Percentiles rank a stretch among this genome's conserved stretches.
These are phyloP conservation scores for Aspergillus puulaauensis DNA, from an alignment of 2,329 filamentous ascomycete genomes.

Conservation along the genomic window DNA sequence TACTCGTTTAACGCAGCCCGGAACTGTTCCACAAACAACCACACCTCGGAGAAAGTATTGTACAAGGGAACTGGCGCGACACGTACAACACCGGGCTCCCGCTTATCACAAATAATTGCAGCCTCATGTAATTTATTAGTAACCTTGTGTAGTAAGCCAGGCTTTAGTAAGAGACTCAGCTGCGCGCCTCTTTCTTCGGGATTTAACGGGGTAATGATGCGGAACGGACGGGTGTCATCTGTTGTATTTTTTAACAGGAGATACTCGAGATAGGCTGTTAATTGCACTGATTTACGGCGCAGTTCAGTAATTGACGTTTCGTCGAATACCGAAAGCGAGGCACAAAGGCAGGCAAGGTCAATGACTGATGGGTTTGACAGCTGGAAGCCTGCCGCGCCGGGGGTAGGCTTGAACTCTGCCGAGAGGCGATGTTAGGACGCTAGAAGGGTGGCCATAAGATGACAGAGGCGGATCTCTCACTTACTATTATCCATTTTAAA, in stretches of 20 bases:
- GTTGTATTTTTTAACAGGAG: slow-evolving; percentile 51
- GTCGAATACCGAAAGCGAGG: slow-evolving; percentile 70
- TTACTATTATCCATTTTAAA: slow-evolving; percentile 75
- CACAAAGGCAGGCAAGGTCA: slow-evolving; percentile 70
- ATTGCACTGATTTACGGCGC: slow-evolving; percentile 65
- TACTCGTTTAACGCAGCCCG: slow-evolving; percentile 27
- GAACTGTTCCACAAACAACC: slow-evolving; percentile 49
- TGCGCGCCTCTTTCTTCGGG: slow-evolving; percentile 71
- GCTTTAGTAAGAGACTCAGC: slow-evolving; percentile 68
- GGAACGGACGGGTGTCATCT: slow-evolving; percentile 47
- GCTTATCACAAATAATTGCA: slow-evolving; percentile 76
- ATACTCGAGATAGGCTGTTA: slow-evolving; percentile 75
- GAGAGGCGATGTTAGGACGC: neutral
- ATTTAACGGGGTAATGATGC: slow-evolving; percentile 67
- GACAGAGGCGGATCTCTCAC: slow-evolving; percentile 11
- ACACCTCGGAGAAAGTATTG: slow-evolving; percentile 74
- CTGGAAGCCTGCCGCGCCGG: slow-evolving; percentile 77
- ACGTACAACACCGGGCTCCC: slow-evolving; percentile 78
- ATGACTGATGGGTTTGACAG: slow-evolving; percentile 76
- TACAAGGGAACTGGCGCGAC: slow-evolving; percentile 81
- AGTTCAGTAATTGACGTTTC: slow-evolving; percentile 67
- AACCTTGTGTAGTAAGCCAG: slow-evolving; percentile 69
- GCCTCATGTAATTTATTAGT: slow-evolving; percentile 63
- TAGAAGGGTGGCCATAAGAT: neutral
- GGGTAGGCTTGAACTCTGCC: slow-evolving; percentile 67